Evolutionary conservation across 1,284 basidiomycete species (phyloP).

Genomic region (Apiotrichum domesticum): DNA sequence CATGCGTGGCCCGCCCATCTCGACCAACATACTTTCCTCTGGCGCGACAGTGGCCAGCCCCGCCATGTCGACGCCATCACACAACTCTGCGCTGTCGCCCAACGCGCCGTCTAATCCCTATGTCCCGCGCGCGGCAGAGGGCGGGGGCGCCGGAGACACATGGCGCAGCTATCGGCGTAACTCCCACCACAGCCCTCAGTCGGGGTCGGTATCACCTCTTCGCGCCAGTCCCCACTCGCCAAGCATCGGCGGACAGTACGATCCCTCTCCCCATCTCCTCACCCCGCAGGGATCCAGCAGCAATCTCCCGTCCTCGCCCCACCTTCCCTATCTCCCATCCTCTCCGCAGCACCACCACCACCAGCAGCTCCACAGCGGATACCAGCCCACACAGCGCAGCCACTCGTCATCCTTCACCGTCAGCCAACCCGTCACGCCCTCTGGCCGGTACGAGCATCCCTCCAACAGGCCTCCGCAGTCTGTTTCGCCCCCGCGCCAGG

Average conservation of each 20-base stretch:
- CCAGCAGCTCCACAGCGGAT: not conserved
- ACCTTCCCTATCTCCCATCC: not conserved
- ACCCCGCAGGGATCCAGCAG: slow-evolving; percentile 9
- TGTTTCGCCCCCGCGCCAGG: slow-evolving; percentile 17
- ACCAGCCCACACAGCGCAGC: not conserved
- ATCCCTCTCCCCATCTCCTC: slow-evolving; percentile 19
- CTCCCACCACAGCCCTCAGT: slow-evolving; percentile 23
- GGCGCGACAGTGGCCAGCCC: slow-evolving; percentile 1
- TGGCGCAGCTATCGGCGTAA: slow-evolving; percentile 14
- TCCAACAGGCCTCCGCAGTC: not conserved
- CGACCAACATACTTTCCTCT: not conserved
- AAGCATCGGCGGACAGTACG: slow-evolving; percentile 25
- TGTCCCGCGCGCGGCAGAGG: slow-evolving; percentile 21
- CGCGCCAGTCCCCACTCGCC: slow-evolving; percentile 30
- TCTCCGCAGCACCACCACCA: slow-evolving; percentile 1
- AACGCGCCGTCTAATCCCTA: slow-evolving; percentile 29
- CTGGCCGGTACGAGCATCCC: slow-evolving; percentile 9
- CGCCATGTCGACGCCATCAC: not conserved
- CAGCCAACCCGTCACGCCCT: slow-evolving; percentile 36
- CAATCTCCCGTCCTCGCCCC: slow-evolving; percentile 9
- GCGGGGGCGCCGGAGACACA: slow-evolving; percentile 3
- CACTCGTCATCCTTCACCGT: slow-evolving; percentile 26
- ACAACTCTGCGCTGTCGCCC: not conserved
- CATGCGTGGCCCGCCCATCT: not conserved
- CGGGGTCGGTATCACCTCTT: slow-evolving; percentile 31